Conservation (phyloP, 1,139 yeast species). For the Candida sp. region DNA sequence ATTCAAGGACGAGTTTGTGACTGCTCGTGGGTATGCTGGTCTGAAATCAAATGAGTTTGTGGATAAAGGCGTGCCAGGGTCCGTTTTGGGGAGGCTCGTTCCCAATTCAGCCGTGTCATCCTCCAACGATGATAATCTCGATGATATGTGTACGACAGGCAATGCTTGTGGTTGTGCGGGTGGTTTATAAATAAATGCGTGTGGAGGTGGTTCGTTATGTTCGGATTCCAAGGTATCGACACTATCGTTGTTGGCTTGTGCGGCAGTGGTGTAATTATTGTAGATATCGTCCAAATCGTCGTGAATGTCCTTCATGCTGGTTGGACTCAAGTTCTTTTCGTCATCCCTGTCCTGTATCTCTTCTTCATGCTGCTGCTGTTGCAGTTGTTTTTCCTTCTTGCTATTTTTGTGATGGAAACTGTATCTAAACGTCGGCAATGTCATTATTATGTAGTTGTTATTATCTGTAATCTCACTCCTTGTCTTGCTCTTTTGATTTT, state of each 20-base stretch:
- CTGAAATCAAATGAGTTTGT: constrained; percentile 32
- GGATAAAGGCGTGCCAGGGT: constrained; percentile 34
- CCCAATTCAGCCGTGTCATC: constrained; percentile 17
- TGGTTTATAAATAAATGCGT: constrained; percentile 10
- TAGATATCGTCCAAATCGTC: constrained; percentile 41
- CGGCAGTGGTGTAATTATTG: constrained; percentile 25
- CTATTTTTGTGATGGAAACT: constrained; percentile 1
- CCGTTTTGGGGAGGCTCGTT: constrained; percentile 21
- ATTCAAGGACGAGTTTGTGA: constrained; percentile 41
- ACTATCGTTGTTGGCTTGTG: constrained; percentile 20
- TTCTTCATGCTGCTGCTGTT: not conserved
- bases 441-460: not conserved
- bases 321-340: constrained; percentile 1
- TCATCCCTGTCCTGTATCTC: not conserved
- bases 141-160: constrained; percentile 30
- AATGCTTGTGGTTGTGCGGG: constrained; percentile 8
- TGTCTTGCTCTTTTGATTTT: not conserved
- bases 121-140: constrained; percentile 32
- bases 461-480: too few species aligned
- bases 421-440: constrained; percentile 2
- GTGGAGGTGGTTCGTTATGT: constrained; percentile 9
- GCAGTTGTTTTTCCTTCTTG: not conserved
- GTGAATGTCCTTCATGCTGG: constrained; percentile 29
- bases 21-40: constrained; percentile 20
- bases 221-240: constrained; percentile 37